Evolutionary conservation across 495 filamentous ascomycete genomes (phyloP).

Genomic region (Neurospora sp.): DNA sequence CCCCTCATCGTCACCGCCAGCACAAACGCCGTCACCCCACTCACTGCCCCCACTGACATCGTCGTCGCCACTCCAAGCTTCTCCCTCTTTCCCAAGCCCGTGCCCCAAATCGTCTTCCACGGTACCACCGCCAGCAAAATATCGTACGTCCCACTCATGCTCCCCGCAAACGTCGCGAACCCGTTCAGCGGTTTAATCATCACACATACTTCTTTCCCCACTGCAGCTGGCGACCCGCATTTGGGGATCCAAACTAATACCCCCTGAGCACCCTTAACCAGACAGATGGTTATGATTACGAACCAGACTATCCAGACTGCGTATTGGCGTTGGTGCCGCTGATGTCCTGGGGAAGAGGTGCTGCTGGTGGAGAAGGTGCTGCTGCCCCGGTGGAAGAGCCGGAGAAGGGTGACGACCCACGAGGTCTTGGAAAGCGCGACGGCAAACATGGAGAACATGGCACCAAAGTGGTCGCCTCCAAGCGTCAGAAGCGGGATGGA

Average conservation of each 20-base stretch:
- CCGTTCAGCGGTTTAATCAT: not conserved
- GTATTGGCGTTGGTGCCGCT: not conserved
- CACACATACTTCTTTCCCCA: not conserved
- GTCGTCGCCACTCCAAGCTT: slow-evolving; percentile 20
- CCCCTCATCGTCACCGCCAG: slow-evolving; percentile 9
- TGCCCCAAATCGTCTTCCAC: slow-evolving; percentile 16
- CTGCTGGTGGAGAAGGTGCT: not conserved
- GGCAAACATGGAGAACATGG: slow-evolving; percentile 11
- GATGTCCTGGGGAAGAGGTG: not conserved
- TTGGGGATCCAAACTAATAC: slow-evolving; percentile 15
- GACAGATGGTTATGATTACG: slow-evolving; percentile 18
- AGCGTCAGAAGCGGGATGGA: slow-evolving; percentile 8
- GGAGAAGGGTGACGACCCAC: slow-evolving; percentile 22
- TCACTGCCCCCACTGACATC: slow-evolving; percentile 25
- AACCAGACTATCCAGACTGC: slow-evolving; percentile 5
- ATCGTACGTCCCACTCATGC: slow-evolving; percentile 20
- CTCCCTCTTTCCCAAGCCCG: slow-evolving; percentile 21
- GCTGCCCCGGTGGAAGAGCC: slow-evolving; percentile 8
- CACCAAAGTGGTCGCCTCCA: slow-evolving; percentile 7
- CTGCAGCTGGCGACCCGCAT: slow-evolving; percentile 1
- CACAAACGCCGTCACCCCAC: slow-evolving; percentile 15
- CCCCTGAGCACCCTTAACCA: slow-evolving; percentile 9
- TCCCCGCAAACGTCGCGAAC: slow-evolving; percentile 6
- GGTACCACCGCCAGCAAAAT: slow-evolving; percentile 18
- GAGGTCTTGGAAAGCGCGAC: slow-evolving; percentile 23